Percentiles rank a stretch among this genome's conserved stretches.
Conservation (phyloP, 306 rosid genomes). For the Ochetophila trinervis region DNA sequence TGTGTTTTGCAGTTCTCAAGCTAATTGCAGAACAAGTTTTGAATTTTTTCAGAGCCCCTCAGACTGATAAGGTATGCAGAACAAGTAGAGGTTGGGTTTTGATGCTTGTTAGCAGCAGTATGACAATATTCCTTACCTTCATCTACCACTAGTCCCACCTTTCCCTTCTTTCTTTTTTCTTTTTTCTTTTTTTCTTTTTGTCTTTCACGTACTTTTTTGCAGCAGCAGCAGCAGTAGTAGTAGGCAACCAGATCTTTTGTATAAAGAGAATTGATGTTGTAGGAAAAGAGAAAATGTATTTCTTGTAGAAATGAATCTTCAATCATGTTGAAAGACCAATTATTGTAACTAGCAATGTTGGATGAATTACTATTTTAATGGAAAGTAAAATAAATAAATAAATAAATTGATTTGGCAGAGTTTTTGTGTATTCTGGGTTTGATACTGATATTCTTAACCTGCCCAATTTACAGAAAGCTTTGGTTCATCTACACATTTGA, state of each 20-base stretch:
- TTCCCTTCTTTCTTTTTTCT: conserved; percentile 11
- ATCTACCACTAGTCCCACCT: conserved; percentile 43
- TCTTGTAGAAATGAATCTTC: background rate
- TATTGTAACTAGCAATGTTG: background rate
- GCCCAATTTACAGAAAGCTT: no score
- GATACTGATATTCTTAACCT: no score
- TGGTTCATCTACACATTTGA: no score
- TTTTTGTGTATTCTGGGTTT: no score
- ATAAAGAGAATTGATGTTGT: conserved; percentile 9
- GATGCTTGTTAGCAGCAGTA: conserved; percentile 55
- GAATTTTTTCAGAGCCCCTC: conserved; percentile 36
- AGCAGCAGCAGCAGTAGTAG: no score
- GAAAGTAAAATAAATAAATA: background rate
- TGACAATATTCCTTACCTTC: conserved; percentile 52
- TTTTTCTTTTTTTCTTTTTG: background rate
- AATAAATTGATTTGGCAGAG: no score
- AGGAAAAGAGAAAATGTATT: background rate
- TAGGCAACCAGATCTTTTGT: background rate
- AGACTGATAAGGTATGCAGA: conserved; percentile 33
- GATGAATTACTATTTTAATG: background rate
- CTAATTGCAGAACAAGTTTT: conserved; percentile 41
- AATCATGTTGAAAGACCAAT: background rate
- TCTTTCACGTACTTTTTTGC: no score
- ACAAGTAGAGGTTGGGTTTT: conserved; percentile 63
- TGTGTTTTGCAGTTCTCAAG: conserved; percentile 57